A percentile compares a stretch with the other conserved stretches of the same genome.
Evolutionary conservation across 805 yeast species (phyloP).

Genomic region (Saturnispora sekii): DNA sequence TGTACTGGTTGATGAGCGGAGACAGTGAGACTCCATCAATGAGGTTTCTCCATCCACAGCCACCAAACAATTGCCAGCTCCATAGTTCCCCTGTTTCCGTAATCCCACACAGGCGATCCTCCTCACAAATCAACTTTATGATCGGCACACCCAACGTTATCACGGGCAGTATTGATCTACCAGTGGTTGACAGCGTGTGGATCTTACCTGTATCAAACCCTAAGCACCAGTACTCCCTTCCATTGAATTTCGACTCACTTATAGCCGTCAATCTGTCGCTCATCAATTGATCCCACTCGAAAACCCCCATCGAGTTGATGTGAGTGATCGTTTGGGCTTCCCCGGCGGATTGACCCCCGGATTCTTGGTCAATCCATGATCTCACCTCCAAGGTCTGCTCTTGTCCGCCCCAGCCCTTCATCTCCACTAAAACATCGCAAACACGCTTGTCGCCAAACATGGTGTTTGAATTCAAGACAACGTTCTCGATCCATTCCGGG

Average conservation of each 20-base stretch:
- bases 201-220: slow-evolving; percentile 53
- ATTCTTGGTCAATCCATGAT: slow-evolving; percentile 21
- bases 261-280: slow-evolving; percentile 32
- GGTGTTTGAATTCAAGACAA: slow-evolving; percentile 20
- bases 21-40: slow-evolving; percentile 42
- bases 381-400: slow-evolving; percentile 14
- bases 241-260: slow-evolving; percentile 26
- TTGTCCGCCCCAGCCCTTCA: slow-evolving; percentile 9
- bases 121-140: slow-evolving; percentile 28
- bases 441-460: slow-evolving; percentile 23
- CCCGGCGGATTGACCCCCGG: slow-evolving; percentile 17
- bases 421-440: slow-evolving; percentile 19
- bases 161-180: slow-evolving; percentile 36
- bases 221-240: slow-evolving; percentile 44
- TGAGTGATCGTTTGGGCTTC: slow-evolving; percentile 28
- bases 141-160: slow-evolving; percentile 44
- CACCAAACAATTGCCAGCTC: slow-evolving; percentile 34
- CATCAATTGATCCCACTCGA: slow-evolving; percentile 31
- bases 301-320: slow-evolving; percentile 9
- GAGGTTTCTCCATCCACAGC: slow-evolving; percentile 5
- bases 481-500: slow-evolving; percentile 21
- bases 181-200: slow-evolving; percentile 35
- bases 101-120: slow-evolving; percentile 31
- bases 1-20: slow-evolving; percentile 36
- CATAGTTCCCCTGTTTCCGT: slow-evolving; percentile 43